phyloP scores from a whole-genome alignment of 2,329 filamentous ascomycete species.

The Paracoccidioides brasiliensis region DNA sequence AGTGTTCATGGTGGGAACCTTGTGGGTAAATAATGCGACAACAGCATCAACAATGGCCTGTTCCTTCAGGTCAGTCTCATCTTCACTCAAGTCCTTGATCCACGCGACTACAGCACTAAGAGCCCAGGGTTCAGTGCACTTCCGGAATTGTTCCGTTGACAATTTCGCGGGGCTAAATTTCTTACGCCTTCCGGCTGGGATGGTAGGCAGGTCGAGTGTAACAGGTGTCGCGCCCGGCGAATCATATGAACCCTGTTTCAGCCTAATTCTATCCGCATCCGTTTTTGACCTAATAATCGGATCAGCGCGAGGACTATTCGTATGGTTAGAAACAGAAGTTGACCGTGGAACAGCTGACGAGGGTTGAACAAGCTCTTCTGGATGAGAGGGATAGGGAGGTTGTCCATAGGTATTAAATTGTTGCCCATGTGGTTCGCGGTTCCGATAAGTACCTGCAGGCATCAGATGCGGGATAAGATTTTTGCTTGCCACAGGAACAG shows the following conservation, averaged over 20 bases:
- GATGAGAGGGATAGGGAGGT: conserved; percentile 26
- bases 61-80: conserved; percentile 74
- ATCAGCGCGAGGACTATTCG: conserved; percentile 62
- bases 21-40: conserved; percentile 78
- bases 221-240: conserved; percentile 29
- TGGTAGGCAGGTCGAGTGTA: conserved; percentile 67
- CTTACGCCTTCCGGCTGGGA: conserved; percentile 65
- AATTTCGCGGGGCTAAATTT: conserved; percentile 80
- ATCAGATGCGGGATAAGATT: conserved; percentile 35
- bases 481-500: conserved; percentile 42
- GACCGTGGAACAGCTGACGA: conserved; percentile 51
- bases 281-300: conserved; percentile 87
- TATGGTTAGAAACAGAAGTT: conserved; percentile 71
- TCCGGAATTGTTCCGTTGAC: conserved; percentile 65
- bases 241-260: conserved; percentile 30
- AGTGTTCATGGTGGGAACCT: conserved; percentile 96
- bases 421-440: conserved; percentile 32
- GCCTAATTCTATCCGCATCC: conserved; percentile 59
- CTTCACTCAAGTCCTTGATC: conserved; percentile 81
- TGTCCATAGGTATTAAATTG: conserved; percentile 26
- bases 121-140: conserved; percentile 83
- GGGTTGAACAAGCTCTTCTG: conserved; percentile 40
- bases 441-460: conserved; percentile 47
- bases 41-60: conserved; percentile 78
- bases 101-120: conserved; percentile 75